A percentile compares a stretch with the other conserved stretches of the same genome.
Conservation (phyloP, 257 asterid genomes). For the Gentiana macrophylla region DNA sequence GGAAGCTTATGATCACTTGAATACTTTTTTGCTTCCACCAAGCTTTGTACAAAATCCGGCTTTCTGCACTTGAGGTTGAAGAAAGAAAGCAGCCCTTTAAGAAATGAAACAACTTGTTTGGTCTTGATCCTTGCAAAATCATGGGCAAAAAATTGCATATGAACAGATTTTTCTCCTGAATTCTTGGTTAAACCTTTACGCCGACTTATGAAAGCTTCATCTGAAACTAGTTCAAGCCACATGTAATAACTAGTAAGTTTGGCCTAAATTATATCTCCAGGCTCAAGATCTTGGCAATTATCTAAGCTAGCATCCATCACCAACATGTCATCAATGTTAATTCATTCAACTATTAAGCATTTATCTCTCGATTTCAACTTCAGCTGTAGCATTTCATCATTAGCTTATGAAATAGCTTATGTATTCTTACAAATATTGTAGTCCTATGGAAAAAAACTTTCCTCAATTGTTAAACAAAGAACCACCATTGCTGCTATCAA, state of each 20-base stretch:
- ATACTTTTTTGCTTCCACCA: constrained; percentile 90
- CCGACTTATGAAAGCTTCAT: constrained; percentile 62
- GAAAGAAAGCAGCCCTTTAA: constrained; percentile 81
- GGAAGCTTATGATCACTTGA: too few relatives aligned
- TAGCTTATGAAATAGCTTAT: too few relatives aligned
- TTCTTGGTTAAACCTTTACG: constrained; percentile 60
- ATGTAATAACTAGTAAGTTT: constrained; percentile 4
- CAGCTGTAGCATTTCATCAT: too few relatives aligned
- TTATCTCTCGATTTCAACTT: too few relatives aligned
- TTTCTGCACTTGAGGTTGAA: constrained; percentile 88
- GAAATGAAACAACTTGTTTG: constrained; percentile 75
- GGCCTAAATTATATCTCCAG: too few relatives aligned
- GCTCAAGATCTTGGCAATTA: too few relatives aligned
- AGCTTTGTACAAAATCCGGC: constrained; percentile 50
- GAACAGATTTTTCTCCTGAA: constrained; percentile 71
- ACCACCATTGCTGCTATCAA: constrained; percentile 4
- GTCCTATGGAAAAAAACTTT: background rate
- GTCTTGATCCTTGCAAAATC: constrained; percentile 91
- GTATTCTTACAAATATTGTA: too few relatives aligned
- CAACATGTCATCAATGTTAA: too few relatives aligned
- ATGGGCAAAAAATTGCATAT: constrained; percentile 91
- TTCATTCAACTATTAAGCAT: too few relatives aligned
- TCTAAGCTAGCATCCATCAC: too few relatives aligned
- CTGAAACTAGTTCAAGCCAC: constrained; percentile 92
- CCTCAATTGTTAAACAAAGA: background rate